Evolutionary conservation across 805 yeast genomes (phyloP).

Genomic region (Candida orba): DNA sequence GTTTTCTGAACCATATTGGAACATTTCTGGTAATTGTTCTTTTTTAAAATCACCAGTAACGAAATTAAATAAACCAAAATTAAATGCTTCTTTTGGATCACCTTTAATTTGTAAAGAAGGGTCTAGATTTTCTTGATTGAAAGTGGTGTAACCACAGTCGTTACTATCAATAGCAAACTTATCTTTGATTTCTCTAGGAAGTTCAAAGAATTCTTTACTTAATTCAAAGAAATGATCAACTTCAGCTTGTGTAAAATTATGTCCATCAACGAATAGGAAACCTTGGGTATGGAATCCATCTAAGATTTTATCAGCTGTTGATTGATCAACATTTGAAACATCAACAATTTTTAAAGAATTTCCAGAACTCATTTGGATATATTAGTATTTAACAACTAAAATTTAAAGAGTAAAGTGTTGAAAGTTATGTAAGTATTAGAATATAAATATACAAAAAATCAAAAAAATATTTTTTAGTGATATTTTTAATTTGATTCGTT

Average conservation of each 20-base stretch:
- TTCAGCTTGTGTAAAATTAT: conserved; percentile 49
- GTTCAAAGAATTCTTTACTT: conserved; percentile 41
- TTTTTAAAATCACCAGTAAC: conserved; percentile 36
- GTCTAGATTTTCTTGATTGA: conserved; percentile 43
- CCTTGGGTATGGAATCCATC: conserved; percentile 60
- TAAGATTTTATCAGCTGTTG: conserved; percentile 44
- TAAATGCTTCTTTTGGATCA: conserved; percentile 66
- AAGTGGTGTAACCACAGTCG: conserved; percentile 56
- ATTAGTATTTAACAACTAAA: too few relatives aligned
- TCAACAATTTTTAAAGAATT: conserved; percentile 55
- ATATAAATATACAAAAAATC: too few relatives aligned
- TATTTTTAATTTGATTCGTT: too few relatives aligned
- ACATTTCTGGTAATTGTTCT: conserved; percentile 45
- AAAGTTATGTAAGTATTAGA: too few relatives aligned
- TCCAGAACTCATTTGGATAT: background rate
- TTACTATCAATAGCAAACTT: conserved; percentile 42
- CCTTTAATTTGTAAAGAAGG: conserved; percentile 28
- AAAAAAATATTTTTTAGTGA: too few relatives aligned
- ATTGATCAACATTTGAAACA: conserved; percentile 34
- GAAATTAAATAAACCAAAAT: conserved; percentile 51
- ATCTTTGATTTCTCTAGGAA: conserved; percentile 44
- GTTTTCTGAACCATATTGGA: conserved; percentile 34
- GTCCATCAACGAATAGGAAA: conserved; percentile 60
- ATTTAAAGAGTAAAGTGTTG: too few relatives aligned
- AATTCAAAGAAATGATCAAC: conserved; percentile 43